These are phyloP conservation scores for Choanephora cucurbitarum DNA, from an alignment of 371 early-diverging fungal species.

Conservation along the genomic window DNA sequence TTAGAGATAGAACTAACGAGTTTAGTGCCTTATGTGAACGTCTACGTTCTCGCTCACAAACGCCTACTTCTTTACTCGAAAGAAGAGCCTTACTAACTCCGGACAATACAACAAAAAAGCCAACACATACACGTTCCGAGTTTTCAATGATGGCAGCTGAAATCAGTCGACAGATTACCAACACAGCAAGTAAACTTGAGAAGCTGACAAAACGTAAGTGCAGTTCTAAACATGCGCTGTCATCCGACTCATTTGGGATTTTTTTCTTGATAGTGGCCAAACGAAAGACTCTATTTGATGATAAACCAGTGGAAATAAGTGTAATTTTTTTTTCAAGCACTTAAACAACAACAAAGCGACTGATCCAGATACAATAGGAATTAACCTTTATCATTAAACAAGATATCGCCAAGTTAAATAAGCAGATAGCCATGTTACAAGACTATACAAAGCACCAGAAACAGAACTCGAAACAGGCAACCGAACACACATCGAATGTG, in stretches of 20 bases:
- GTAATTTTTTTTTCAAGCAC: too few relatives aligned
- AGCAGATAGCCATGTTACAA: conserved; percentile 87
- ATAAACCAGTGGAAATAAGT: conserved; percentile 73
- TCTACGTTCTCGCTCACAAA: conserved; percentile 40
- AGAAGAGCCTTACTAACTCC: conserved; percentile 38
- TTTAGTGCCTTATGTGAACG: conserved; percentile 52
- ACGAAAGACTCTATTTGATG: conserved; percentile 74
- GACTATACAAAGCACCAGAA: conserved; percentile 55
- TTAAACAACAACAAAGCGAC: too few relatives aligned
- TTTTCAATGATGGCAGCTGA: conserved; percentile 64
- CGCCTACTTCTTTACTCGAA: conserved; percentile 30
- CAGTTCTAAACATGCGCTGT: too few relatives aligned
- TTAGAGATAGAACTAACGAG: conserved; percentile 56
- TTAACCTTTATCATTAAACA: conserved; percentile 93
- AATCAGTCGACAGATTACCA: conserved; percentile 67
- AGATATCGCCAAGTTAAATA: conserved; percentile 91
- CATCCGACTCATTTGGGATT: neutral
- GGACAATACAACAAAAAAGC: neutral
- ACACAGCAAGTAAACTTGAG: conserved; percentile 65
- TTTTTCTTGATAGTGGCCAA: conserved; percentile 62
- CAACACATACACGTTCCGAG: conserved; percentile 40
- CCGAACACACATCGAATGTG: conserved; percentile 90
- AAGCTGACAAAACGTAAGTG: conserved; percentile 65
- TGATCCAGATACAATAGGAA: too few relatives aligned
- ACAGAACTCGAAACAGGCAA: conserved; percentile 66